Conservation (phyloP, 2,329 filamentous ascomycete genomes). For the Sclerotinia minor region DNA sequence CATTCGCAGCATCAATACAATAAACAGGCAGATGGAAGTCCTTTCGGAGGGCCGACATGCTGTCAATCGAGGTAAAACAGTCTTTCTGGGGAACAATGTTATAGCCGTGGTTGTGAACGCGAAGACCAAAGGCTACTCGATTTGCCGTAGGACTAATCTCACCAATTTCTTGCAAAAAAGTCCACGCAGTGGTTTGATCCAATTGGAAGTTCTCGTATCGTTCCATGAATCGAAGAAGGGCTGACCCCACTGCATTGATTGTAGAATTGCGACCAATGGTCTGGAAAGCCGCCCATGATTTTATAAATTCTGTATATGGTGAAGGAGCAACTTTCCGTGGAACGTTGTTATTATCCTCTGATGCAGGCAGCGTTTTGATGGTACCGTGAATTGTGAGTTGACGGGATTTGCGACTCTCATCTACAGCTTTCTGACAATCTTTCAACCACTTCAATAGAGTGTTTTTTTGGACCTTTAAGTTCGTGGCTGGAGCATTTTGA, state of each 20-base stretch:
- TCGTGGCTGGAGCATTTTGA: background rate
- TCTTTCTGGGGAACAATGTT: conserved; percentile 4
- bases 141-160: conserved; percentile 71
- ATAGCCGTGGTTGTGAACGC: conserved; percentile 42
- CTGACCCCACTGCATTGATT: conserved; percentile 61
- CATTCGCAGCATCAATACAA: conserved; percentile 68
- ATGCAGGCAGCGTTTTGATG: conserved; percentile 44
- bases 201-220: conserved; percentile 57
- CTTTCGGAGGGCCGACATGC: conserved; percentile 54
- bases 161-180: conserved; percentile 75
- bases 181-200: conserved; percentile 53
- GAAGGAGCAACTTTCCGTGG: conserved; percentile 11
- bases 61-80: conserved; percentile 42
- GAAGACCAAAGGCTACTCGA: conserved; percentile 59
- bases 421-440: conserved; percentile 53
- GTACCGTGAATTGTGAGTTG: conserved; percentile 54
- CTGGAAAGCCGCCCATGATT: conserved; percentile 63
- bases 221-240: conserved; percentile 61
- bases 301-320: conserved; percentile 53
- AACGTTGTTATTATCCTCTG: background rate
- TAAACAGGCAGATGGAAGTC: conserved; percentile 64
- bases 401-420: conserved; percentile 52
- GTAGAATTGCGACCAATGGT: conserved; percentile 54
- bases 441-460: conserved; percentile 47
- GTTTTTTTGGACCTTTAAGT: background rate